Evolutionary conservation across 2,329 filamentous ascomycete species (phyloP), one percentile per base, ranked within the genome.

Genomic region (Diaporthe aspalathi): DNA sequence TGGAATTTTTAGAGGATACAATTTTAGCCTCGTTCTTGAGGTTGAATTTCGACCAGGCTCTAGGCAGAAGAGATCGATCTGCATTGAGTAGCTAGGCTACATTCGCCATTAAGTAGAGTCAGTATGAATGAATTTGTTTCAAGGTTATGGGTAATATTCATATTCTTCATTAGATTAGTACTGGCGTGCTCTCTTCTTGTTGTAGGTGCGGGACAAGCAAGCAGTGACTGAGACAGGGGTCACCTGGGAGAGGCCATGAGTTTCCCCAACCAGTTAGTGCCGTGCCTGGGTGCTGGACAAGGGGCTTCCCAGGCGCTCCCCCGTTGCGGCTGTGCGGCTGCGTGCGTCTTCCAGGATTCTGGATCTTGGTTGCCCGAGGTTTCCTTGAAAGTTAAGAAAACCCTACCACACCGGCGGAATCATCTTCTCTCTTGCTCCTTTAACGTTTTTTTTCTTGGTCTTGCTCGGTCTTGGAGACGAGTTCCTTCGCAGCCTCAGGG

Each of bases 301-400:
- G 67, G 43, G 38, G 53, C 20, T 20, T 50, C 38, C 52, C 40
- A 29, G 67, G 40, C 40, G 29, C 5, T 17, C 14, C 32, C 24
- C 32, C 38, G 22, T 22, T 29, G 56, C 45, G 22, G 52, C 35
- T 69, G 49, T 50, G 49, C 49, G 22, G 49, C 49, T 50, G 49
- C n/a, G n/a, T 50, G 49, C 49, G 22, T 27, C 49, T 27, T 63
- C 53, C 22, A 69, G 54, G 67, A 53, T 49, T 40, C 24, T 29
- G n/a, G 50, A 38, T 43, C 38, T 22, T 60, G 9, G n/a, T 52
- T 29, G 22, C 54, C 22, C n/a, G 8, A n/a, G 22, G n/a, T 56
- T 66, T 45, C 43, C 35, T 32, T 50, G n/a, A n/a, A n/a, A n/a
- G n/a, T n/a, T n/a, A n/a, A n/a, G 22, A 32, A 54, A 22, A 40